Evolutionary conservation across 1,284 basidiomycete genomes (phyloP).

Genomic region (Ustilago shanxiensis): DNA sequence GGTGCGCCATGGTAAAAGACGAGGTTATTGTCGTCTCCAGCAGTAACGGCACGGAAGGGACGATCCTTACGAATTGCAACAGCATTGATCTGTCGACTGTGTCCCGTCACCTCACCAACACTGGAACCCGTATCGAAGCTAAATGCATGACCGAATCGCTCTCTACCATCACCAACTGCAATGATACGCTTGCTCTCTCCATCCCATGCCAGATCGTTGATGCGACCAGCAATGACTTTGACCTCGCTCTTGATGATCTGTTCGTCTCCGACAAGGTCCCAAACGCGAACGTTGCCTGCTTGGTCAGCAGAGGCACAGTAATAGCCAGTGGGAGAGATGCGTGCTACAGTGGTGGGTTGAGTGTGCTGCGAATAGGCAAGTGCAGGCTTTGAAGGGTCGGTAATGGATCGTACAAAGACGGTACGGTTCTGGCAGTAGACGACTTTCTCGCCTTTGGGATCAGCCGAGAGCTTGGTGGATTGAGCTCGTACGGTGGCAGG

Average conservation of each 20-base stretch:
- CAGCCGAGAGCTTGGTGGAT: conserved; percentile 81
- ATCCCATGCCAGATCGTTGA: conserved; percentile 97
- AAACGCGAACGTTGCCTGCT: conserved; percentile 77
- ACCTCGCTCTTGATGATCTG: conserved; percentile 79
- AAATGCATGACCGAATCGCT: conserved; percentile 74
- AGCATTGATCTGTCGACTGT: conserved; percentile 92
- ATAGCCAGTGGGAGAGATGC: conserved; percentile 92
- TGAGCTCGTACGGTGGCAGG: conserved; percentile 74
- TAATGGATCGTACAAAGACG: conserved; percentile 73
- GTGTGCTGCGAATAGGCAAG: conserved; percentile 82
- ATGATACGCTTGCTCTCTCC: conserved; percentile 91
- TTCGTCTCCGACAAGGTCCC: conserved; percentile 92
- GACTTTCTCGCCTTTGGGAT: conserved; percentile 79
- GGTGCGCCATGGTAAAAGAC: conserved; percentile 81
- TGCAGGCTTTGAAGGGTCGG: conserved; percentile 70
- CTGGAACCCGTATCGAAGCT: conserved; percentile 79
- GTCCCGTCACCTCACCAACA: conserved; percentile 92
- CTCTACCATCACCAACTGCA: conserved; percentile 93
- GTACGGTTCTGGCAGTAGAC: conserved; percentile 87
- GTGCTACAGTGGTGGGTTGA: conserved; percentile 87
- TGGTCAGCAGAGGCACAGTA: conserved; percentile 83
- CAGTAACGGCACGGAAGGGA: conserved; percentile 82
- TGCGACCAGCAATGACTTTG: conserved; percentile 82
- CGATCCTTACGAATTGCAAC: conserved; percentile 90
- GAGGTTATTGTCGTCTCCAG: conserved; percentile 81